Base-by-base conservation (phyloP, 352 stramenopile species). In the Phytophthora sojae region DNA sequence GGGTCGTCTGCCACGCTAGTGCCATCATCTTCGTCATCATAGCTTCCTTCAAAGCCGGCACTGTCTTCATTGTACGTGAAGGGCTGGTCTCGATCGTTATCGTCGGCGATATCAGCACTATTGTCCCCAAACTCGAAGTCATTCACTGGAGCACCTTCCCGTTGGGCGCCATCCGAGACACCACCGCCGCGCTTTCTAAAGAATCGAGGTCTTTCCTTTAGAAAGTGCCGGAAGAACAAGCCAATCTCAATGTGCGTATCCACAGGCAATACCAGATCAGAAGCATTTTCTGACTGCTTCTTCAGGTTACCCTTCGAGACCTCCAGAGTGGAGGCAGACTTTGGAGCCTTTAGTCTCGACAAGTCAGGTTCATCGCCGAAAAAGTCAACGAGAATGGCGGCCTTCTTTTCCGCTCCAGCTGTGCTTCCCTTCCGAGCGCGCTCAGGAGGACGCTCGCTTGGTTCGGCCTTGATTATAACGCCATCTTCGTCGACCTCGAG, bases 181-280 rank as follows among this genome's bases (percentile, higher is more conserved):
- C 63, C 50, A 63, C 57, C 55, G 17, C 57, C 26, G 14, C 76
- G 69, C 8, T 73, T 64, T 69, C 83, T 87, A 61, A 94, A 94
- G 32, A 90, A 86, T 3, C 81, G 80, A 12, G 87, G 75, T 21
- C 81, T 80, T n/a, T 88, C 85, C 62, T 94, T 93, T 57, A 92
- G 77, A 50, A 96, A 96, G 50, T 92, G 83, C 15, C 82, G 81
- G 69, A 92, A 93, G 55, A 93, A 96, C 26, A 86, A 58, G 15
- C 80, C 66, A 0, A 91, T 65, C 42, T 94, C 73, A 37, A 94
- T 84, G 65, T 94, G 88, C 5, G 85, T 83, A 51, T 96, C 88
- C 17, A 94, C 86, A 7, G 88, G 88, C 45, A 93, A 84, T 30
- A 94, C 85, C 42, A 96, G 69, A 64, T 94, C 84, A 0, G 77